Evolutionary conservation across 129 eudicot genomes (phyloP).

Genomic region (Flaveria bidentis): DNA sequence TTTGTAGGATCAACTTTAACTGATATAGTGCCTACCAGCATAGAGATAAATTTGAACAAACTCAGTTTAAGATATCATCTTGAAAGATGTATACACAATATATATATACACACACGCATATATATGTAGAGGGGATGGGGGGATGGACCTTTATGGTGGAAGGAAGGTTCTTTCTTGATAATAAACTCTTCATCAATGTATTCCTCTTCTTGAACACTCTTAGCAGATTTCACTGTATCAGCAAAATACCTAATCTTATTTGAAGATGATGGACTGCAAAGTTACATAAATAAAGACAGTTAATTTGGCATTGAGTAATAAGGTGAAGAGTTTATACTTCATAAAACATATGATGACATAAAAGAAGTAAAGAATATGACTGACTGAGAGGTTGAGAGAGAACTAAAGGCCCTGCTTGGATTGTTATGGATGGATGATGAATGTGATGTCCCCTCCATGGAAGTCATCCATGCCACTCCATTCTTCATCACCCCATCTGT

Average conservation of each 20-base stretch:
- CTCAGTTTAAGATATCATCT: conserved; percentile 12
- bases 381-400: conserved; percentile 71
- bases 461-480: conserved; percentile 57
- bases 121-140: not conserved
- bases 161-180: conserved; percentile 65
- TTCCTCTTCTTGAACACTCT: conserved; percentile 56
- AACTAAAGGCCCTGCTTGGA: conserved; percentile 45
- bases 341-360: not conserved
- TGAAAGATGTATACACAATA: not conserved
- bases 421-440: conserved; percentile 59
- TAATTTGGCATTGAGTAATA: not conserved
- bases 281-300: not conserved
- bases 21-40: conserved; percentile 46
- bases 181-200: conserved; percentile 62
- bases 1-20: conserved; percentile 54
- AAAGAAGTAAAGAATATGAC: conserved; percentile 30
- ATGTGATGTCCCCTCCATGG: conserved; percentile 42
- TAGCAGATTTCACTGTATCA: conserved; percentile 67
- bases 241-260: conserved; percentile 61
- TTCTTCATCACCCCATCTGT: conserved; percentile 51
- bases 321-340: not conserved
- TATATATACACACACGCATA: too few relatives aligned
- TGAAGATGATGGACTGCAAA: conserved; percentile 57
- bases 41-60: not conserved
- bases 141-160: conserved; percentile 57